Conservation (phyloP, 176 grass and related monocot species). For the Bolboschoenus planiculmis region DNA sequence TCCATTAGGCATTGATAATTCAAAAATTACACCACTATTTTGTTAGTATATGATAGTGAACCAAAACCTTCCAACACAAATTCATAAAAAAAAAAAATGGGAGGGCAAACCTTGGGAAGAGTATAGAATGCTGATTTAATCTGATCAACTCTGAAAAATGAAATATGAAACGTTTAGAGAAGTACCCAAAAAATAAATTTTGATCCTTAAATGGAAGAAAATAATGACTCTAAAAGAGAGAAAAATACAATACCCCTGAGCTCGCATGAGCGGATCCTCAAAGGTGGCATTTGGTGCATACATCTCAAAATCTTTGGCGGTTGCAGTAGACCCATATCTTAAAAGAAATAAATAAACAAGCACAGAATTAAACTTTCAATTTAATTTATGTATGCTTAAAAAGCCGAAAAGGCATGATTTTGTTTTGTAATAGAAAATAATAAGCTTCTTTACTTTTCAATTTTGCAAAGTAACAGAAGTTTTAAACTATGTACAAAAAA, state of each 20-base stretch:
- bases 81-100: not conserved
- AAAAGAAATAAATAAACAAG: not conserved
- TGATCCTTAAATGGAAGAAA: not conserved
- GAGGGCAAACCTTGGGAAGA: slow-evolving; percentile 33
- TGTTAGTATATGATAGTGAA: not conserved
- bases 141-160: slow-evolving; percentile 39
- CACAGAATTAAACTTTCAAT: not conserved
- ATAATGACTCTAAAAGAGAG: not conserved
- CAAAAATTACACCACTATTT: not conserved
- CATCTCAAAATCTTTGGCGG: slow-evolving; percentile 44
- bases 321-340: slow-evolving; percentile 46
- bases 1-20: not conserved
- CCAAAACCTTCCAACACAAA: not conserved
- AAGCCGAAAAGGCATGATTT: too few relatives aligned
- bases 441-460: not conserved
- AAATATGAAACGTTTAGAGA: slow-evolving; percentile 4
- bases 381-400: not conserved
- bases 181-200: not conserved
- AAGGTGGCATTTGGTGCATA: slow-evolving; percentile 43
- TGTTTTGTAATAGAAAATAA: not conserved
- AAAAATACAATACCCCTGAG: slow-evolving; percentile 26
- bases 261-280: slow-evolving; percentile 45
- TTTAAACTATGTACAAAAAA: not conserved
- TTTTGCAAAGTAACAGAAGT: not conserved
- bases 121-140: slow-evolving; percentile 51